phyloP scores from a whole-genome alignment of 2,329 filamentous ascomycete species.

The Phyllosticta citribraziliensis region DNA sequence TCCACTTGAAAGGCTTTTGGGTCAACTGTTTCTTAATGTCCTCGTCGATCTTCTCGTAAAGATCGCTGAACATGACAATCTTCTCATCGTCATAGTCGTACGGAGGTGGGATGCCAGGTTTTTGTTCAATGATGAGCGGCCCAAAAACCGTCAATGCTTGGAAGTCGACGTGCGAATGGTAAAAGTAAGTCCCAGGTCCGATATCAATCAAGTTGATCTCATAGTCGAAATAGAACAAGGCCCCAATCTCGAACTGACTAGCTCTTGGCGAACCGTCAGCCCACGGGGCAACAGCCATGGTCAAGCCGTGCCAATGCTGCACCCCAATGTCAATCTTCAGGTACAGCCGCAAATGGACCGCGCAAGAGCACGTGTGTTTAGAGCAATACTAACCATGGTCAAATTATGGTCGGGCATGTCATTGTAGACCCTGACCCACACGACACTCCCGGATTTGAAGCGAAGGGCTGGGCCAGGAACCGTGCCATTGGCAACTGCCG shows the following conservation, averaged over 20 bases:
- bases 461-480: slow-evolving; percentile 42
- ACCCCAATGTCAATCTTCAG: not conserved
- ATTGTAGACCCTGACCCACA: slow-evolving; percentile 52
- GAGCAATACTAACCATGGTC: slow-evolving; percentile 39
- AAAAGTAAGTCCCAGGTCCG: slow-evolving; percentile 56
- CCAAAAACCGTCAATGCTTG: slow-evolving; percentile 51
- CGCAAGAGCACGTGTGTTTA: slow-evolving; percentile 1
- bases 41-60: slow-evolving; percentile 46
- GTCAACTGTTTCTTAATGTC: slow-evolving; percentile 42
- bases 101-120: slow-evolving; percentile 28
- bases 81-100: slow-evolving; percentile 55
- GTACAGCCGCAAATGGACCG: not conserved
- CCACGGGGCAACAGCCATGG: slow-evolving; percentile 50
- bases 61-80: slow-evolving; percentile 46
- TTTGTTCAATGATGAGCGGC: slow-evolving; percentile 48
- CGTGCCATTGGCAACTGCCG: slow-evolving; percentile 44
- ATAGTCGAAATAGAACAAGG: slow-evolving; percentile 56
- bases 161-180: slow-evolving; percentile 57
- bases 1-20: slow-evolving; percentile 44
- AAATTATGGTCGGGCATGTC: slow-evolving; percentile 43
- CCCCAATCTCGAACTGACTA: slow-evolving; percentile 56
- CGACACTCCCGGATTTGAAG: slow-evolving; percentile 36
- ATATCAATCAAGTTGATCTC: slow-evolving; percentile 45
- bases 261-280: slow-evolving; percentile 53
- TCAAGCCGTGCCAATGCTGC: slow-evolving; percentile 60